Conservation (phyloP, 2,329 filamentous ascomycete species). For the Monosporascus sp. region DNA sequence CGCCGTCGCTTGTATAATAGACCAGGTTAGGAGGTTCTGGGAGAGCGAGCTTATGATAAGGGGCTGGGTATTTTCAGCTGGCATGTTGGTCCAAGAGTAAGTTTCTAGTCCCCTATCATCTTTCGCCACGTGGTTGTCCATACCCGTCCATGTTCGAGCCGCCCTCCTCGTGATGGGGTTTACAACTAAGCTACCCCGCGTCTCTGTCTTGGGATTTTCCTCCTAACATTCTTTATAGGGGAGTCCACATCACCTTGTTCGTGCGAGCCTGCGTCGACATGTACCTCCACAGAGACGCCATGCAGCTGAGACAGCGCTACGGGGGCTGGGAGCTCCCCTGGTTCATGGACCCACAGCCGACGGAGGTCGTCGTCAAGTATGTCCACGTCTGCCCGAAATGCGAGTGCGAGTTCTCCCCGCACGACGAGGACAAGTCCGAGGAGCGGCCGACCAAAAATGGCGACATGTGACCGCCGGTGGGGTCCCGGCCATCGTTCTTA, state of each 20-base stretch:
- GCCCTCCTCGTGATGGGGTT: too few relatives aligned
- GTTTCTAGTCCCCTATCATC: not conserved
- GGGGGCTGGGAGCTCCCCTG: not conserved
- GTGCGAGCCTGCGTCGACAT: not conserved
- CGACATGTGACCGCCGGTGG: too few relatives aligned
- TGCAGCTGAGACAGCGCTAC: not conserved
- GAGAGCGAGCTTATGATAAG: not conserved
- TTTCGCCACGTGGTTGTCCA: not conserved
- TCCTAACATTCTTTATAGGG: not conserved
- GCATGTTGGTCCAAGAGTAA: not conserved
- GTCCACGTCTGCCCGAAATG: conserved; percentile 6
- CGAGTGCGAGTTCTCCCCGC: conserved; percentile 1
- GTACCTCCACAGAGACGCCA: not conserved
- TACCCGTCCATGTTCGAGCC: not conserved
- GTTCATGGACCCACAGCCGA: conserved; percentile 1
- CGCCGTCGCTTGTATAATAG: not conserved
- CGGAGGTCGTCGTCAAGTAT: conserved; percentile 9
- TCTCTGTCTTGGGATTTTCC: not conserved
- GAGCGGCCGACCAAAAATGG: too few relatives aligned
- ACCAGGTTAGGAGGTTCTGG: not conserved
- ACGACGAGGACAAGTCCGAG: not conserved
- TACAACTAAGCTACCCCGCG: too few relatives aligned
- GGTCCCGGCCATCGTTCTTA: too few relatives aligned
- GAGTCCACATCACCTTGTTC: not conserved
- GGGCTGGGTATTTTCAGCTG: not conserved